Conservation (phyloP, 1,139 yeast species). For the Arxiozyma telluris region DNA sequence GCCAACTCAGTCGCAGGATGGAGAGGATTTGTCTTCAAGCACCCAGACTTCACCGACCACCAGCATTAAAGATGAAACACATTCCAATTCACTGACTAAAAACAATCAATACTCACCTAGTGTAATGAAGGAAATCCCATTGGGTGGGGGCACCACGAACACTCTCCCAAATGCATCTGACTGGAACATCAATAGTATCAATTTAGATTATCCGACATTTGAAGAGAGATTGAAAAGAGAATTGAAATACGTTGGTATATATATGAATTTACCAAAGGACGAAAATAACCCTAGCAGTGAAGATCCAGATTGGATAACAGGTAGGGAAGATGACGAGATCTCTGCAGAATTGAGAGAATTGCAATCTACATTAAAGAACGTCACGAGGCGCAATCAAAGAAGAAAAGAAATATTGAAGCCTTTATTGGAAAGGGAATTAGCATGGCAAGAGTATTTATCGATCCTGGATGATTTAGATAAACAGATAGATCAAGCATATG, state of each 20-base stretch:
- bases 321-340: constrained; percentile 89
- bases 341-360: constrained; percentile 71
- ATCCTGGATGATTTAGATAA: constrained; percentile 89
- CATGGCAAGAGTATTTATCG: constrained; percentile 89
- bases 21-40: background rate
- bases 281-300: constrained; percentile 20
- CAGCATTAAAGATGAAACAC: background rate
- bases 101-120: constrained; percentile 11
- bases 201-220: constrained; percentile 64
- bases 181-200: constrained; percentile 40
- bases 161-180: constrained; percentile 39
- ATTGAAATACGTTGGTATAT: constrained; percentile 81
- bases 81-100: background rate
- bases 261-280: constrained; percentile 49
- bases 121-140: background rate
- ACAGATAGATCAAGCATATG: constrained; percentile 91
- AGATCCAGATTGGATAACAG: constrained; percentile 56
- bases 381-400: constrained; percentile 54
- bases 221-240: constrained; percentile 87
- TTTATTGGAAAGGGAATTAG: constrained; percentile 77
- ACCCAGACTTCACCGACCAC: background rate
- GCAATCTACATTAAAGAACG: constrained; percentile 59
- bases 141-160: constrained; percentile 29
- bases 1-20: background rate
- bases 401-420: constrained; percentile 63